Percentiles rank a stretch among this genome's conserved stretches.
Conservation (phyloP, 2,329 filamentous ascomycete genomes). For the Corinectria fuckeliana region DNA sequence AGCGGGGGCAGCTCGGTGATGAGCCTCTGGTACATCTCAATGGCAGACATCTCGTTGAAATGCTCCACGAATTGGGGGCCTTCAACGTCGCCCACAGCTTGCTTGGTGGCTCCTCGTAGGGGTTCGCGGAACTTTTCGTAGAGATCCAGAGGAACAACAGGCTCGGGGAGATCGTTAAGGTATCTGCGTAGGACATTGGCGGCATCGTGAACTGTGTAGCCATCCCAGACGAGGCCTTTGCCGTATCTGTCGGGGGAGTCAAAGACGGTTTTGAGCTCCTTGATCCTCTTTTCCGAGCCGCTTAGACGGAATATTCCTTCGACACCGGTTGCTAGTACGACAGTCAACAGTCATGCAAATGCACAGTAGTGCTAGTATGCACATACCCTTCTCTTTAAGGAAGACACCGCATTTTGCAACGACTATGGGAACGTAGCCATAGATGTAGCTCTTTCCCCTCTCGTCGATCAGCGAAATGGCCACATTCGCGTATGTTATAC, state of each 20-base stretch:
- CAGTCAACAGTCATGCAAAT: constrained; percentile 26
- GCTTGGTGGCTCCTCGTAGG: constrained; percentile 72
- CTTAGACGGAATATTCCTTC: constrained; percentile 97
- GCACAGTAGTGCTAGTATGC: neutral
- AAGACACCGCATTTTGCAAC: constrained; percentile 98
- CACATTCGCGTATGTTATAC: constrained; percentile 97
- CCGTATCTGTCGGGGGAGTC: constrained; percentile 95
- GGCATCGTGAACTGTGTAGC: constrained; percentile 97
- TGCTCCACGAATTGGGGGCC: constrained; percentile 73
- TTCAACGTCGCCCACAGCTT: constrained; percentile 74
- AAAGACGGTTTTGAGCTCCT: constrained; percentile 90
- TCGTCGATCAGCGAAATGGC: constrained; percentile 96
- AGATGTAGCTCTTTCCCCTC: constrained; percentile 93
- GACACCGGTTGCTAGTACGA: constrained; percentile 78
- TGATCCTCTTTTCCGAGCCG: constrained; percentile 97
- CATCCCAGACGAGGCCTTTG: constrained; percentile 95
- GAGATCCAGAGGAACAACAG: constrained; percentile 91
- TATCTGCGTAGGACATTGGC: constrained; percentile 96
- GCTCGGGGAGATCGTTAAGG: constrained; percentile 94
- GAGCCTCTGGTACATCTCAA: constrained; percentile 82
- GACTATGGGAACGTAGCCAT: constrained; percentile 97
- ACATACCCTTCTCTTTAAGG: constrained; percentile 93
- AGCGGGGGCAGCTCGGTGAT: constrained; percentile 93
- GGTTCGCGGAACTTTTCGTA: constrained; percentile 92
- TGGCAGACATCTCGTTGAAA: constrained; percentile 70